Base-by-base conservation (phyloP, 176 grass and related monocot genomes). In the Eleusine indica region DNA sequence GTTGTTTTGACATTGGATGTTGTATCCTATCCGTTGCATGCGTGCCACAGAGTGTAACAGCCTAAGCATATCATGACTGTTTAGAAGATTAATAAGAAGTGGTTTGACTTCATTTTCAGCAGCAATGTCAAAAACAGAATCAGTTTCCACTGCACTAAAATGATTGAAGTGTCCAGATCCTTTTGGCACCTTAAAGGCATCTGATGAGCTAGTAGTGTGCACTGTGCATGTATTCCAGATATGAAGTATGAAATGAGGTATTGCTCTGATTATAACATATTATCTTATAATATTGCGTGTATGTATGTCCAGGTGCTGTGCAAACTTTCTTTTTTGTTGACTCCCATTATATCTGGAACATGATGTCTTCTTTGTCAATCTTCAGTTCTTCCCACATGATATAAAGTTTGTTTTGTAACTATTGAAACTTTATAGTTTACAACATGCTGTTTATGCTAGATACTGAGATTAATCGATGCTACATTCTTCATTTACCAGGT, bases 261-360 rank as follows among this genome's bases (percentile, higher is more conserved):
- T 70, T 81, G 5, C 68, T 86, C 62, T 86, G 41, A 38, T 28
- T 19, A 38, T 68, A 2, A 81, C 39, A 47, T 9, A 5, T n/a
- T 61, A 62, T 57, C 60, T 42, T 7, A 51, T 76, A 48, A 11
- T 32, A 21, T 13, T 67, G 11, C 1, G 7, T 57, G 18, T 41
- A 71, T 30, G 53, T 29, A 19, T 35, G 25, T 37, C 57, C 35
- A 40, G 43, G 19, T 25, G 6, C 4, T 82, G 10, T 49, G 10
- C 9, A 41, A 39, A 16, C 66, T 75, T 28, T 77, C 32, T 69
- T 35, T 25, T 12, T 3, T 47, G 14, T 87, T 68, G 28, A 7
- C 13, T 57, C 53, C 65, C 15, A 65, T 54, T 19, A 28, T 53
- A 40, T 53, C 44, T 29, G 25, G 41, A 77, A 25, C 1, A 41